These are phyloP conservation scores for Angophora floribunda DNA, from an alignment of 345 rosid species.

Conservation along the genomic window DNA sequence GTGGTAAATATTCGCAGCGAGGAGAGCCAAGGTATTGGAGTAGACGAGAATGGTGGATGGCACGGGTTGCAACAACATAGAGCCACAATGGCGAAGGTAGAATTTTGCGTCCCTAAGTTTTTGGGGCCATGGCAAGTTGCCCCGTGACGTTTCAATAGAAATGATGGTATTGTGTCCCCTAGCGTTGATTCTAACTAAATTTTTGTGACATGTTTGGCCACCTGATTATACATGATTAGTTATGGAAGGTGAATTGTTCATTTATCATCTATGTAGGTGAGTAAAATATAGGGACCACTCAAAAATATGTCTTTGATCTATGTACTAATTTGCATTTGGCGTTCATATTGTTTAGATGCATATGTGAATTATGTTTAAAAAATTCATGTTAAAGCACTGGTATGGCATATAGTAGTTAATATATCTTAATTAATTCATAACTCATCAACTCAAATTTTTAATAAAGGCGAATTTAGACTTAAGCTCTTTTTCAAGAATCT, in stretches of 20 bases:
- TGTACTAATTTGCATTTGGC: background rate
- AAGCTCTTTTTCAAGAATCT: background rate
- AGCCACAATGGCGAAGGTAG: background rate
- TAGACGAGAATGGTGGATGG: background rate
- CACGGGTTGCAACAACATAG: background rate
- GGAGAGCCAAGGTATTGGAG: background rate
- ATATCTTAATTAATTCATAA: rapidly evolving
- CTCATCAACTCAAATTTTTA: background rate
- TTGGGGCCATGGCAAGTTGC: no score
- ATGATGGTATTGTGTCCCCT: background rate
- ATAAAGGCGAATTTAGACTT: no score
- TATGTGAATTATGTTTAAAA: background rate
- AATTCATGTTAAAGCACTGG: no score
- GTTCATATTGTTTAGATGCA: rapidly evolving
- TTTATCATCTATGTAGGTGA: background rate
- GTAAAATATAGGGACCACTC: background rate
- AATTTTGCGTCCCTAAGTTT: no score
- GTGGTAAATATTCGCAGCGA: background rate
- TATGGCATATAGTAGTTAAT: background rate
- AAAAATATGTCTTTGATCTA: background rate
- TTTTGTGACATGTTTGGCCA: background rate
- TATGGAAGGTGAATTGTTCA: background rate
- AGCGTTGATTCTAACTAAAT: background rate
- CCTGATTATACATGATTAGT: background rate
- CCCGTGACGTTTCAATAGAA: background rate